A percentile compares a stretch with the other conserved stretches of the same genome.
phyloP scores from a whole-genome alignment of 2,329 filamentous ascomycete species.

The Pyrenophora graminea region DNA sequence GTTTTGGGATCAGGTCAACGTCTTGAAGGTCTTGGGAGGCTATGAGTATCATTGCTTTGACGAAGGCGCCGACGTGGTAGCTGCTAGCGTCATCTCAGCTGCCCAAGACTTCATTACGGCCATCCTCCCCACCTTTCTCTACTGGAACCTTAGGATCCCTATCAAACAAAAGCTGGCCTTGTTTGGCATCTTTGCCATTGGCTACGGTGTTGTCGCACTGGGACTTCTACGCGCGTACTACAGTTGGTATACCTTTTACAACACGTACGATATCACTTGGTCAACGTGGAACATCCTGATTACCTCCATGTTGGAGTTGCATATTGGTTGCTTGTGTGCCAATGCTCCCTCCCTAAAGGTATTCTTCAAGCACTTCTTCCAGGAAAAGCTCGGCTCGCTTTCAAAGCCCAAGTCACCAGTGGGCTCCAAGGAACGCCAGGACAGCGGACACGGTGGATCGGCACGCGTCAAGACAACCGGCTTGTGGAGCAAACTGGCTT shows the following conservation, averaged over 20 bases:
- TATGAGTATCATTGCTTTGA: conserved; percentile 39
- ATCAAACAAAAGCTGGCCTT: conserved; percentile 36
- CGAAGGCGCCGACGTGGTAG: conserved; percentile 38
- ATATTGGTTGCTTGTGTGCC: conserved; percentile 38
- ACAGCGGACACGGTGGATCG: neutral
- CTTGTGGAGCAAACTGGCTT: conserved; percentile 14
- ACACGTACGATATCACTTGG: conserved; percentile 40
- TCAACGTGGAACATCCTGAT: conserved; percentile 25
- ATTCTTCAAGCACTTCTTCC: conserved; percentile 40
- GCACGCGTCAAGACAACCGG: conserved; percentile 1
- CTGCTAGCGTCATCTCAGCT: conserved; percentile 34
- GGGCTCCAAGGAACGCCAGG: neutral
- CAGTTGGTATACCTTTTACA: conserved; percentile 34
- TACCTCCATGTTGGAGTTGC: conserved; percentile 31
- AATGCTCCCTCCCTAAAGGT: conserved; percentile 39
- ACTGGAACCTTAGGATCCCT: conserved; percentile 39
- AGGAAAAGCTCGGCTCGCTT: conserved; percentile 22
- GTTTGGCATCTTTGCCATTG: conserved; percentile 40
- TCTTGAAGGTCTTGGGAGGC: conserved; percentile 19
- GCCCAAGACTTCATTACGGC: conserved; percentile 39
- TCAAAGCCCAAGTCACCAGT: conserved; percentile 8
- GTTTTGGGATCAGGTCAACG: conserved; percentile 37
- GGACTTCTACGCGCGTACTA: conserved; percentile 33
- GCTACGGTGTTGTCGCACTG: conserved; percentile 33
- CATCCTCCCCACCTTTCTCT: conserved; percentile 37